A percentile compares a stretch with the other conserved stretches of the same genome.
phyloP scores from a whole-genome alignment of 2,329 filamentous ascomycete species.

The Periconia macrospinosa region DNA sequence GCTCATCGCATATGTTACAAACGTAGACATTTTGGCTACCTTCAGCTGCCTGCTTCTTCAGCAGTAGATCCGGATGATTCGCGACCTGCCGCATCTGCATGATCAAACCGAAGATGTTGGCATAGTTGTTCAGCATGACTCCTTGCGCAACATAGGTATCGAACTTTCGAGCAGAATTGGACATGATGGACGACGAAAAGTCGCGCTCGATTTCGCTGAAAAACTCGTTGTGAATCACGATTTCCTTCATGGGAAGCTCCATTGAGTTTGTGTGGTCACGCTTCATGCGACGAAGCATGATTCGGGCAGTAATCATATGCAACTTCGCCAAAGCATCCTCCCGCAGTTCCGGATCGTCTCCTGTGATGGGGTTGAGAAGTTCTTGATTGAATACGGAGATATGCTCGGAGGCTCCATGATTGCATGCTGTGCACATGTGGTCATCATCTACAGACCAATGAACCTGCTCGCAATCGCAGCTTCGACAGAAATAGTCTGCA shows the following conservation, averaged over 20 bases:
- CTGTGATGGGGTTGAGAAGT: slow-evolving; percentile 75
- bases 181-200: slow-evolving; percentile 95
- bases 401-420: slow-evolving; percentile 65
- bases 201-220: slow-evolving; percentile 96
- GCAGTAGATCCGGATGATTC: slow-evolving; percentile 90
- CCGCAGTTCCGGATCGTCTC: slow-evolving; percentile 57
- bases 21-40: slow-evolving; percentile 88
- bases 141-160: slow-evolving; percentile 94
- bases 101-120: slow-evolving; percentile 97
- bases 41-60: slow-evolving; percentile 78
- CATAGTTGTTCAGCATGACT: slow-evolving; percentile 85
- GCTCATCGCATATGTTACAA: slow-evolving; percentile 94
- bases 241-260: slow-evolving; percentile 94
- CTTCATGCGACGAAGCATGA: slow-evolving; percentile 96
- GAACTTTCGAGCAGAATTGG: slow-evolving; percentile 82
- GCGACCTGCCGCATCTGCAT: slow-evolving; percentile 99
- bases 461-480: slow-evolving; percentile 76
- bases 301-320: slow-evolving; percentile 83
- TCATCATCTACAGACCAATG: slow-evolving; percentile 80
- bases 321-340: slow-evolving; percentile 76
- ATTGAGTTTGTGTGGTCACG: slow-evolving; percentile 90
- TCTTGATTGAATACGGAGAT: slow-evolving; percentile 94
- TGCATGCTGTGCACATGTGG: slow-evolving; percentile 71
- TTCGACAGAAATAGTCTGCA: slow-evolving; percentile 90
- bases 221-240: slow-evolving; percentile 90